phyloP scores from a whole-genome alignment of 805 yeast genomes.

The Metschnikowia vanudenii region DNA sequence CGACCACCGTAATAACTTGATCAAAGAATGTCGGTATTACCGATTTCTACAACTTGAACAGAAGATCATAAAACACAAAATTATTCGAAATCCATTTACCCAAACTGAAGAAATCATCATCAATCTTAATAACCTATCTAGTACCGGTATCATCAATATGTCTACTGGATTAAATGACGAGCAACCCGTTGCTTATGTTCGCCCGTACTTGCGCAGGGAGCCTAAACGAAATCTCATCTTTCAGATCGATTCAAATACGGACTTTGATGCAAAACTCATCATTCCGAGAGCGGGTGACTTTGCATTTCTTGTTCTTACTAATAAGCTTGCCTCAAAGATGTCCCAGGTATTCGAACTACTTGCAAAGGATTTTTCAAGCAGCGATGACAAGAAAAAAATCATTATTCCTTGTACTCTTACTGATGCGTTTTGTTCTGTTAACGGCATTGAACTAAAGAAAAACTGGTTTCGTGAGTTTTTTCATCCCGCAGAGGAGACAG shows the following conservation, averaged over 20 bases:
- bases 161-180: conserved; percentile 22
- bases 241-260: conserved; percentile 28
- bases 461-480: conserved; percentile 36
- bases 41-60: conserved; percentile 76
- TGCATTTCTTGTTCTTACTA: conserved; percentile 27
- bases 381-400: conserved; percentile 20
- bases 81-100: conserved; percentile 51
- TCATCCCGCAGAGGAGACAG: conserved; percentile 3
- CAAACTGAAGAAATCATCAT: conserved; percentile 58
- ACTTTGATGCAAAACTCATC: conserved; percentile 33
- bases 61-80: conserved; percentile 51
- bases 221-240: conserved; percentile 32
- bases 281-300: conserved; percentile 28
- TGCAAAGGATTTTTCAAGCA: conserved; percentile 20
- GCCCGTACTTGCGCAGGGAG: conserved; percentile 36
- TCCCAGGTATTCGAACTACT: conserved; percentile 25
- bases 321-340: conserved; percentile 25
- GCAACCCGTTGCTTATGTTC: conserved; percentile 26
- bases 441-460: conserved; percentile 34
- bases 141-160: conserved; percentile 31
- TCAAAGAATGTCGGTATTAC: conserved; percentile 74
- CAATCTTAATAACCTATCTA: conserved; percentile 45
- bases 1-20: conserved; percentile 53
- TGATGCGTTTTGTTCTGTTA: conserved; percentile 31
- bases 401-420: conserved; percentile 26